These are phyloP conservation scores for Globisporangium camurandrum DNA, from an alignment of 352 stramenopile species.

Conservation along the genomic window DNA sequence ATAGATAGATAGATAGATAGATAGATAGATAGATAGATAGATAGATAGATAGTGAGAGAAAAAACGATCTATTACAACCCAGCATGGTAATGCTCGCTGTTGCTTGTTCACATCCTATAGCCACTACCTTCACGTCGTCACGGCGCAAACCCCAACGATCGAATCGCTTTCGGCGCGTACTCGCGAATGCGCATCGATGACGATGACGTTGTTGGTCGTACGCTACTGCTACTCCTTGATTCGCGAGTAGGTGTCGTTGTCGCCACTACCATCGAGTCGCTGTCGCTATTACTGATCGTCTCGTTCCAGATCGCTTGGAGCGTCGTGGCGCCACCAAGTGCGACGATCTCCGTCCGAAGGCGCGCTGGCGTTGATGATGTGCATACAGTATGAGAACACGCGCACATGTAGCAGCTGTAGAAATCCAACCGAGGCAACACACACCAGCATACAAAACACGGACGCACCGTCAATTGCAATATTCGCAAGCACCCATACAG, in stretches of 20 bases:
- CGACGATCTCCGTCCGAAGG: constrained; percentile 41
- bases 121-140: constrained; percentile 9
- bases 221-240: not conserved
- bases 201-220: constrained; percentile 49
- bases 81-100: not conserved
- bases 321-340: constrained; percentile 39
- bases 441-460: not conserved
- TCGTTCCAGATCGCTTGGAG: constrained; percentile 65
- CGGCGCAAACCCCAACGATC: constrained; percentile 50
- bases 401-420: not conserved
- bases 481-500: constrained; percentile 75
- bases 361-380: constrained; percentile 19
- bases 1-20: too few species aligned
- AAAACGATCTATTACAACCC: too few species aligned
- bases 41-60: too few species aligned
- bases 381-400: not conserved
- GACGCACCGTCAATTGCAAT: constrained; percentile 47
- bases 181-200: constrained; percentile 69
- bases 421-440: not conserved
- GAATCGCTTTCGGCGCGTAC: constrained; percentile 70
- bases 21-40: too few species aligned
- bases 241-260: not conserved
- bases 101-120: not conserved
- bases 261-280: too few species aligned
- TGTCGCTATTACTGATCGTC: constrained; percentile 12